Conservation (phyloP, 2,329 filamentous ascomycete genomes). For the Rhynchosporium secalis region DNA sequence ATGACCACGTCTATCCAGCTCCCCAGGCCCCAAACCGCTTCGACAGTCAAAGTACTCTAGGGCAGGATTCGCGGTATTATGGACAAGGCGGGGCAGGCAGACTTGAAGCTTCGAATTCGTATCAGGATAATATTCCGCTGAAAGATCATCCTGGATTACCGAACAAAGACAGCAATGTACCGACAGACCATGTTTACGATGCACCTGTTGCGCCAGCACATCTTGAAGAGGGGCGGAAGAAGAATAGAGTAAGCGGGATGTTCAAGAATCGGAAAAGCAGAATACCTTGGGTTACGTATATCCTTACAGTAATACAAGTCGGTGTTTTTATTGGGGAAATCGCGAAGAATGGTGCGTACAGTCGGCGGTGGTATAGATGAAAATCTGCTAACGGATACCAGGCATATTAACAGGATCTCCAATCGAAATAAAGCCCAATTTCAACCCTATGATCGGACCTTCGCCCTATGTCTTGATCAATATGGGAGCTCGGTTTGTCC, state of each 20-base stretch:
- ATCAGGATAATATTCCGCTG: slow-evolving; percentile 57
- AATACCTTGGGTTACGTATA: slow-evolving; percentile 80
- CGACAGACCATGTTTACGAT: slow-evolving; percentile 64
- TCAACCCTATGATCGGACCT: slow-evolving; percentile 97
- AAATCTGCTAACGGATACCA: slow-evolving; percentile 41
- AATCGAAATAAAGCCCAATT: slow-evolving; percentile 62
- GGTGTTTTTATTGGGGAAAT: slow-evolving; percentile 88
- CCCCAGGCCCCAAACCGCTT: slow-evolving; percentile 39
- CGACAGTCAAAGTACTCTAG: slow-evolving; percentile 42
- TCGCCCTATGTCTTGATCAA: slow-evolving; percentile 90
- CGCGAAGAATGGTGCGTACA: slow-evolving; percentile 71
- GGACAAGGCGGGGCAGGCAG: slow-evolving; percentile 46
- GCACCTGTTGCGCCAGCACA: slow-evolving; percentile 42
- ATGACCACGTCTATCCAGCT: slow-evolving; percentile 63
- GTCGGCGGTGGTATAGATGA: neutral
- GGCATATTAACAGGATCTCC: slow-evolving; percentile 71
- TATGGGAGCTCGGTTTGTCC: slow-evolving; percentile 90
- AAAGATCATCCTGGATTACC: slow-evolving; percentile 49
- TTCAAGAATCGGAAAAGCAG: slow-evolving; percentile 39
- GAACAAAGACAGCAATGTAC: slow-evolving; percentile 32
- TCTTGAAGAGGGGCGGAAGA: slow-evolving; percentile 42
- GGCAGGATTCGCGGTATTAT: slow-evolving; percentile 60
- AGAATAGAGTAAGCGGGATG: slow-evolving; percentile 59
- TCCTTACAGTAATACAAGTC: slow-evolving; percentile 74
- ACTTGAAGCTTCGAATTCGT: slow-evolving; percentile 38